Evolutionary conservation across 805 yeast species (phyloP).

Genomic region (Lachancea lanzarotensis): DNA sequence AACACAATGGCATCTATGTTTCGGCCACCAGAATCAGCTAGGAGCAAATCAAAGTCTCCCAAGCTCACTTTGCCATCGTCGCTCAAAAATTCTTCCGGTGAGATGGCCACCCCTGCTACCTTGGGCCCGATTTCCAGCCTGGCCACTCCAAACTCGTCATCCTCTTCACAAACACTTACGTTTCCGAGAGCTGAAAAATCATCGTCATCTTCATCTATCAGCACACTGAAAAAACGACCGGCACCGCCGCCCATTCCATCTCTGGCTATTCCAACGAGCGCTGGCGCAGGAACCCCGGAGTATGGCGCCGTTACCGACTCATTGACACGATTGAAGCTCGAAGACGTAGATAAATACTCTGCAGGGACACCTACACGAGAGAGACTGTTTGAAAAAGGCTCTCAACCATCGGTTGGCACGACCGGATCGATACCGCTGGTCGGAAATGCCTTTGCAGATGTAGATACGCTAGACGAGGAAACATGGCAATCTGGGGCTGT

Average conservation of each 20-base stretch:
- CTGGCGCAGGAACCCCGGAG: constrained; percentile 8
- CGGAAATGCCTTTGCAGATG: constrained; percentile 28
- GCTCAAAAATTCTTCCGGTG: constrained; percentile 17
- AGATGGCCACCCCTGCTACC: background rate
- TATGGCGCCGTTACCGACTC: constrained; percentile 4
- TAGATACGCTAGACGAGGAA: constrained; percentile 56
- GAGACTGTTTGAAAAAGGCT: background rate
- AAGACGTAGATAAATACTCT: background rate
- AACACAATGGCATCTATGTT: constrained; percentile 28
- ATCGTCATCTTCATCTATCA: constrained; percentile 13
- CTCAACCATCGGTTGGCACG: background rate
- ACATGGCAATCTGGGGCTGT: constrained; percentile 61
- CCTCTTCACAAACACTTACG: constrained; percentile 20
- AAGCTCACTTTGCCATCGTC: constrained; percentile 38
- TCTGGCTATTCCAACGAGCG: constrained; percentile 5
- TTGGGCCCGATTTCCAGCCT: constrained; percentile 1
- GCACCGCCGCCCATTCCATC: constrained; percentile 24
- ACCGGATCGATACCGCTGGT: background rate
- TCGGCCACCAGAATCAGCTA: constrained; percentile 39
- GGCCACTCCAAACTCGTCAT: constrained; percentile 26
- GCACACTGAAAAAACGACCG: constrained; percentile 23
- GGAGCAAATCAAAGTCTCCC: constrained; percentile 37
- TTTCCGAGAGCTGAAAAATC: constrained; percentile 13
- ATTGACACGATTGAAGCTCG: constrained; percentile 4
- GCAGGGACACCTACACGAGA: background rate